Evolutionary conservation across 2,329 filamentous ascomycete genomes (phyloP).

Genomic region (Hypoxylon sp.): DNA sequence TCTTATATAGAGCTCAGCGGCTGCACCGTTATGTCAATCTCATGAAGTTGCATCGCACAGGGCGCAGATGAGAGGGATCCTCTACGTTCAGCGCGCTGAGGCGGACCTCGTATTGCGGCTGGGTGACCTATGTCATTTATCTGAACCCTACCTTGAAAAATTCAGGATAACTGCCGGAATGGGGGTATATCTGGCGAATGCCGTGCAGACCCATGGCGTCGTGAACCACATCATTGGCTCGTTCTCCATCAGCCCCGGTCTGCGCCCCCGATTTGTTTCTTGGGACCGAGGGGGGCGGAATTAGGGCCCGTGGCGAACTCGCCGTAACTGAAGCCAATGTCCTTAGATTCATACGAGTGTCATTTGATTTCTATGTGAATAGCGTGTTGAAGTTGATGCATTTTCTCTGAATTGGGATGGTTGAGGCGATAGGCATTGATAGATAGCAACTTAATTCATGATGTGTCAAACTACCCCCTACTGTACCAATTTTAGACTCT

Average conservation of each 20-base stretch:
- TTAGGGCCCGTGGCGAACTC: conserved; percentile 1
- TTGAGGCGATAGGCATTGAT: neutral
- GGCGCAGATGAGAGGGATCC: neutral
- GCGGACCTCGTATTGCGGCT: conserved; percentile 23
- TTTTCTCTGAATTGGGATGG: neutral
- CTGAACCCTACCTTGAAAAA: conserved; percentile 1
- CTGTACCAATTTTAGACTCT: no score
- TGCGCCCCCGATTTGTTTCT: conserved; percentile 2
- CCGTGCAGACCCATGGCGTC: neutral
- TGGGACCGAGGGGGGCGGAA: conserved; percentile 3
- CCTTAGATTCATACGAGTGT: neutral
- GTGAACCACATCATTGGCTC: conserved; percentile 3
- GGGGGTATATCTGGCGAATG: conserved; percentile 6
- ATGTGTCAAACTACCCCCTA: no score
- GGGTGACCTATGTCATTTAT: conserved; percentile 5
- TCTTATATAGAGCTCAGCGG: conserved; percentile 8
- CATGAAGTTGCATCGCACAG: neutral
- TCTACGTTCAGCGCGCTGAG: conserved; percentile 12
- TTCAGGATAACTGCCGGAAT: conserved; percentile 7
- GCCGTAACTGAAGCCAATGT: neutral
- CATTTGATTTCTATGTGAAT: neutral
- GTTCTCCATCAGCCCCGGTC: conserved; percentile 8
- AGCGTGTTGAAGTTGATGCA: neutral
- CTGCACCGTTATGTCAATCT: conserved; percentile 15
- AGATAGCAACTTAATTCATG: no score